A percentile compares a stretch with the other conserved stretches of the same genome.
These are phyloP conservation scores for Rubus parviflorus DNA, from an alignment of 306 rosid species.

Conservation along the genomic window DNA sequence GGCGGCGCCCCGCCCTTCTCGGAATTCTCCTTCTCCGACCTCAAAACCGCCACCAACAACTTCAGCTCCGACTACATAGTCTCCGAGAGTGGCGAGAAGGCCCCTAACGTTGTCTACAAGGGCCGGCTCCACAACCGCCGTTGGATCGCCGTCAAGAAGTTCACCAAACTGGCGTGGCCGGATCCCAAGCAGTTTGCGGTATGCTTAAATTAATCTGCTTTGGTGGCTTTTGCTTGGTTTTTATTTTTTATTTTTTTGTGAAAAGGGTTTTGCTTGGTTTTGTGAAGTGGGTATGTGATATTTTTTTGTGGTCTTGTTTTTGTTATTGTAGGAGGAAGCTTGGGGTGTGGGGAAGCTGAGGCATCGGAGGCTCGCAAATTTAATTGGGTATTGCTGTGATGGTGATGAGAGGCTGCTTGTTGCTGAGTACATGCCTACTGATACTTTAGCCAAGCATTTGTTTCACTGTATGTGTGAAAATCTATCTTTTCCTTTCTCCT, in stretches of 20 bases:
- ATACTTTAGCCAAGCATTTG: slow-evolving; percentile 95
- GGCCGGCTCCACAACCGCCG: slow-evolving; percentile 71
- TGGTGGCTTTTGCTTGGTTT: neutral
- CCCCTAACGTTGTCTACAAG: slow-evolving; percentile 81
- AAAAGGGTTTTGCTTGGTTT: slow-evolving; percentile 10
- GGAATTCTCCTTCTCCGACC: slow-evolving; percentile 74
- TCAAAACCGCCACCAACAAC: slow-evolving; percentile 77
- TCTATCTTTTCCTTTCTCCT: neutral
- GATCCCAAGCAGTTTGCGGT: slow-evolving; percentile 91
- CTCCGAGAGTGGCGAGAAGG: slow-evolving; percentile 92
- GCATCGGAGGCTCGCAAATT: slow-evolving; percentile 77
- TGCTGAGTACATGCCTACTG: slow-evolving; percentile 96
- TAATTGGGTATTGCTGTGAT: slow-evolving; percentile 95
- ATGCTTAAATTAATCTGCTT: neutral
- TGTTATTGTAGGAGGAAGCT: slow-evolving; percentile 68
- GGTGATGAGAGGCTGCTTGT: slow-evolving; percentile 95
- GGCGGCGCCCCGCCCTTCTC: slow-evolving; percentile 49
- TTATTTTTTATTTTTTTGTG: too few relatives aligned
- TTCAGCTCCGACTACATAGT: slow-evolving; percentile 79
- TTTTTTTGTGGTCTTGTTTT: slow-evolving; percentile 3
- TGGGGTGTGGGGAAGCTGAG: slow-evolving; percentile 80
- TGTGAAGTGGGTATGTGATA: neutral
- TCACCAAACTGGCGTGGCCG: slow-evolving; percentile 90
- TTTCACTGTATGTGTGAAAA: slow-evolving; percentile 69
- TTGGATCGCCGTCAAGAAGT: slow-evolving; percentile 97